Base-by-base conservation (phyloP, 2,329 filamentous ascomycete species). In the Neonectria ditissima region DNA sequence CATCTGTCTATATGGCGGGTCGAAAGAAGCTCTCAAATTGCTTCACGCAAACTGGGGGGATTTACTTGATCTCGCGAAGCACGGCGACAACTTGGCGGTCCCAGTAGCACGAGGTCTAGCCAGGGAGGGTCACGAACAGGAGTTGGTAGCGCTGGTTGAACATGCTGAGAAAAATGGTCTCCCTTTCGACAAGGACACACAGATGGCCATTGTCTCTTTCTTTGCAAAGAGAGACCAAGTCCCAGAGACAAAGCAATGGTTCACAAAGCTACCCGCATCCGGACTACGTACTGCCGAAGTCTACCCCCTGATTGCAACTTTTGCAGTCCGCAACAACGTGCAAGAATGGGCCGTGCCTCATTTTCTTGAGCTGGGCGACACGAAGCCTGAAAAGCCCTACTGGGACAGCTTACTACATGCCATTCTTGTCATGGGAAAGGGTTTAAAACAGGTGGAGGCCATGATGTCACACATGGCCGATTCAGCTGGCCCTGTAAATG, bases 401-500 rank as follows among this genome's bases (percentile, higher is more conserved):
- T 93, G 92, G 89, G 91, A 96, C 73, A 84, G 90, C 13, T 82
- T 93, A 13, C 86, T 96, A 45, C 87, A 92, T 89, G 90, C 92
- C 30, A 89, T 92, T 13, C 85, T 91, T 8, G 86, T 89, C 10
- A 77, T 86, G 58, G 91, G 90, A 20, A 92, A 90, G 74, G 88
- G 89, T 1, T 87, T 91, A 1, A 88, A 71, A 14, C 74, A 78
- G 44, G 75, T 80, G 11, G 70, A 76, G 44, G 69, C 62, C 20
- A 93, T 76, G 89, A 93, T 74, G 84, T 94, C 63, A 85, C 87
- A 89, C 68, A 93, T 94, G 87, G 86, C 96, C 63, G 82, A 86
- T 45, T 83, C 89, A 20, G 77, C 84, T 60, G 75, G 82, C 59
- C 79, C 80, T 16, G 69, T 85, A 3, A 77, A 81, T 7, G 88